Evolutionary conservation across 495 filamentous ascomycete genomes (phyloP).

Genomic region (Penicillium daleae): DNA sequence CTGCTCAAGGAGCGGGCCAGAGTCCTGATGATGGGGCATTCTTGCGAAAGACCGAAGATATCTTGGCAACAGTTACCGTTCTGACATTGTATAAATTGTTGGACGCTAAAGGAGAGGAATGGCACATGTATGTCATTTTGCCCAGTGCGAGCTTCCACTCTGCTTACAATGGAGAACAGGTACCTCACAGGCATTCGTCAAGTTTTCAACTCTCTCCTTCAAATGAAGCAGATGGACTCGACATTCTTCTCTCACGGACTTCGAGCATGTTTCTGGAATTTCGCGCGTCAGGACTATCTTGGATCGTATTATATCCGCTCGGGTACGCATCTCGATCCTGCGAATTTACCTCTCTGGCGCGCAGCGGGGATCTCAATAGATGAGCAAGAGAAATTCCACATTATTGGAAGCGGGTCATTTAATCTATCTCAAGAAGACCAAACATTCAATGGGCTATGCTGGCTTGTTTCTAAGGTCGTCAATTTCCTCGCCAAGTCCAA

Average conservation of each 20-base stretch:
- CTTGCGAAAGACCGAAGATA: conserved; percentile 37
- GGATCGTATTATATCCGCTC: conserved; percentile 43
- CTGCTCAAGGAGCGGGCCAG: conserved; percentile 13
- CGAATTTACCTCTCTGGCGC: conserved; percentile 39
- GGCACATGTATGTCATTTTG: conserved; percentile 38
- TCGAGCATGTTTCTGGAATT: conserved; percentile 46
- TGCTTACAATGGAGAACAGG: conserved; percentile 23
- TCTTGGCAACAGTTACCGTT: conserved; percentile 35
- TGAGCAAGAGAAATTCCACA: conserved; percentile 30
- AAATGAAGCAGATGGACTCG: conserved; percentile 11
- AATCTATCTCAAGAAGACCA: conserved; percentile 36
- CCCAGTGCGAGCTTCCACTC: neutral
- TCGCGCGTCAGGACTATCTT: conserved; percentile 45
- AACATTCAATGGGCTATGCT: conserved; percentile 40
- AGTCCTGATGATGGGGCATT: conserved; percentile 14
- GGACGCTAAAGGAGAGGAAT: conserved; percentile 40
- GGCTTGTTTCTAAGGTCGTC: conserved; percentile 43
- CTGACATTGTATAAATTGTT: conserved; percentile 41
- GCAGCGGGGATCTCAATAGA: conserved; percentile 43
- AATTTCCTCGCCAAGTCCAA: conserved; percentile 45
- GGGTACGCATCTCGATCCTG: conserved; percentile 38
- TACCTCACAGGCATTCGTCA: conserved; percentile 37
- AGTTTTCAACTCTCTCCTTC: conserved; percentile 37
- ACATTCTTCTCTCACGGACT: conserved; percentile 36
- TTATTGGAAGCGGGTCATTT: neutral